phyloP scores from a whole-genome alignment of 148 eudicot species.

The Linanthus parryae region DNA sequence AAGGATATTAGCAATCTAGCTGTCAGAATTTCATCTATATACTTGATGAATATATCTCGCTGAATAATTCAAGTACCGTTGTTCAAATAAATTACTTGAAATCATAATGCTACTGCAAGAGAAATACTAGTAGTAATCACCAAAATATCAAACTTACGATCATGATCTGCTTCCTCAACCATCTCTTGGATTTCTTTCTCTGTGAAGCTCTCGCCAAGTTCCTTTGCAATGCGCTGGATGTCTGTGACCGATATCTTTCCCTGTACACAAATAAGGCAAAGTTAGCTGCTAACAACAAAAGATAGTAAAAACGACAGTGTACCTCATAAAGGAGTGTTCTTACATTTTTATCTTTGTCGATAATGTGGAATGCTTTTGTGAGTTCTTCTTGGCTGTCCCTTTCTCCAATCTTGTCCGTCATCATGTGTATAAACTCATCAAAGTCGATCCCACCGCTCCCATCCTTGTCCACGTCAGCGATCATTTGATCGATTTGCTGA shows the following conservation, averaged over 20 bases:
- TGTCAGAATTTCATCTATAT: too few species aligned
- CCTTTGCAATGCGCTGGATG: conserved; percentile 68
- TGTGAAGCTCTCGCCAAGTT: conserved; percentile 63
- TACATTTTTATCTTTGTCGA: conserved; percentile 89
- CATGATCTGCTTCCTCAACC: conserved; percentile 77
- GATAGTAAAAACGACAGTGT: not conserved
- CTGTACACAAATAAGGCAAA: not conserved
- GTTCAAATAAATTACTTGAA: too few species aligned
- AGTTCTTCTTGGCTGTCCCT: conserved; percentile 90
- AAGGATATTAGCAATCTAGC: too few species aligned
- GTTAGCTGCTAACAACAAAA: not conserved
- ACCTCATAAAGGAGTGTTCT: not conserved
- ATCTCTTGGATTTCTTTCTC: conserved; percentile 28
- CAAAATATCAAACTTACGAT: conserved; percentile 67
- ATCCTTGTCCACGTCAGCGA: conserved; percentile 95
- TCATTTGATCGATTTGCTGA: conserved; percentile 88
- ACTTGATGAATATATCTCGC: too few species aligned
- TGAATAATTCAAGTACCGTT: too few species aligned
- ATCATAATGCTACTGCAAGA: too few species aligned
- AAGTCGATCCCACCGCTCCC: conserved; percentile 96
- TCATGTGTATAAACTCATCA: conserved; percentile 89
- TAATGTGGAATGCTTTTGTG: conserved; percentile 76
- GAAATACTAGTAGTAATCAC: too few species aligned
- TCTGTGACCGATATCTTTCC: conserved; percentile 58
- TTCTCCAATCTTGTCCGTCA: conserved; percentile 93